These are phyloP conservation scores for Mortierella claussenii DNA, from an alignment of 192 early-diverging fungal species.

Conservation along the genomic window DNA sequence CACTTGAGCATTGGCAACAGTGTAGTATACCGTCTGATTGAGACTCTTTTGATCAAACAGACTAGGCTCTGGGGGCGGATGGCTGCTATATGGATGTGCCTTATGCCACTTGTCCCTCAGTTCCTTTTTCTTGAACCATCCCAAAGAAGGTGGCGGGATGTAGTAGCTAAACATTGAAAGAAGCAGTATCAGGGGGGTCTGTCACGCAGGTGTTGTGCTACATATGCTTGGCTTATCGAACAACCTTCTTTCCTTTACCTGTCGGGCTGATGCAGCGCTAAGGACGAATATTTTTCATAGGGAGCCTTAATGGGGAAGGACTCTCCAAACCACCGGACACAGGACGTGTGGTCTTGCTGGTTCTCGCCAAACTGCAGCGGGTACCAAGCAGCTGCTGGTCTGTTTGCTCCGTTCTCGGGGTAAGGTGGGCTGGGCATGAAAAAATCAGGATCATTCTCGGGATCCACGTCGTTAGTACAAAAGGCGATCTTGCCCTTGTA, in stretches of 20 bases:
- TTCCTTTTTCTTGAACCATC: conserved; percentile 25
- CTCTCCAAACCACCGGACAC: conserved; percentile 47
- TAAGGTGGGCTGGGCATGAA: background rate
- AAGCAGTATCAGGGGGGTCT: background rate
- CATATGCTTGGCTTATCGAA: background rate
- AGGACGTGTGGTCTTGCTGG: background rate
- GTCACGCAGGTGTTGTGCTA: too few species aligned
- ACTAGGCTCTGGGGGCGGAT: background rate
- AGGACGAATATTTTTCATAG: conserved; percentile 20
- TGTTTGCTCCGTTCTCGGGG: background rate
- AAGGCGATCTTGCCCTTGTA: conserved; percentile 1
- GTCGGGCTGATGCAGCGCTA: conserved; percentile 1
- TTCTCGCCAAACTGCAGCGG: background rate
- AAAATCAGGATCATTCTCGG: background rate
- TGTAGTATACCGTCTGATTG: conserved; percentile 32
- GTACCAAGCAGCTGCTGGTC: conserved; percentile 13
- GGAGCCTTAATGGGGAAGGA: conserved; percentile 31
- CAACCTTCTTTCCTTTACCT: conserved; percentile 9
- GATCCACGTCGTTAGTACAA: conserved; percentile 28
- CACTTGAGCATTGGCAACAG: conserved; percentile 15
- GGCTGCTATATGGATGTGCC: background rate
- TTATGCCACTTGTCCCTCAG: background rate
- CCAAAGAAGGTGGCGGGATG: conserved; percentile 2
- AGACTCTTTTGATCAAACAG: background rate
- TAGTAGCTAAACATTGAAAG: conserved; percentile 11